Evolutionary conservation across 495 filamentous ascomycete species (phyloP), one percentile per base, ranked within the genome.

Genomic region (Oleoguttula mirabilis): DNA sequence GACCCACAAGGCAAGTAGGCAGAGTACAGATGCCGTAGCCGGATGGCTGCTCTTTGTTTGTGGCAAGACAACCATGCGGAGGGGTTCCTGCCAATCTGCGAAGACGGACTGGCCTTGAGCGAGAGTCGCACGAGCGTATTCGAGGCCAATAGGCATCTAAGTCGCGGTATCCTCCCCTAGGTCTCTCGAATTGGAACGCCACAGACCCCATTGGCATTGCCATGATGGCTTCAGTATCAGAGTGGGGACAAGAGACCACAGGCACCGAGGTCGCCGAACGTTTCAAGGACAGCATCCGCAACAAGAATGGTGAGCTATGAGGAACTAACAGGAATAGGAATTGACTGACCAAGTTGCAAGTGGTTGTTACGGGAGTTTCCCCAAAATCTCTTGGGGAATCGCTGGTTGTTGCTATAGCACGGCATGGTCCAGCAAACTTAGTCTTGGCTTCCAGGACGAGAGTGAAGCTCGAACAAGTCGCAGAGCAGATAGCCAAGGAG

Each of bases 391-490:
- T 76, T 17, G 75, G 73, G 3, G 65, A 67, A 25, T 57, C 66
- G 0, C 72, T 70, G 10, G 71, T 68, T 1, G 27, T 68, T 1
- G 66, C 72, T 10, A 63, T 76, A 27, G 74, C 72, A 10, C 70
- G 69, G 0, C 71, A 77, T 43, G 37, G 47, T 1, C 73, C 73
- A 0, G 51, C 49, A 0, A 61, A 66, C 4, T 57, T 78, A 2
- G 68, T 78, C 40, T 60, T 77, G 8, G 71, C 68, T 3, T 76
- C 73, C 1, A 65, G 73, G 0, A 75, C 70, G 5, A 59, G 51
- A 24, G 36, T 60, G 25, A 72, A 70, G 39, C 56, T 76, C n/a
- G 60, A 72, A 12, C 36, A 63, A 31, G 69, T 75, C 1, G 63
- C 61, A 11, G 39, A 56, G 7, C 41, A 63, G 7, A 66, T 75